phyloP scores from a whole-genome alignment of 2,329 filamentous ascomycete genomes.

The Cercospora sesami region DNA sequence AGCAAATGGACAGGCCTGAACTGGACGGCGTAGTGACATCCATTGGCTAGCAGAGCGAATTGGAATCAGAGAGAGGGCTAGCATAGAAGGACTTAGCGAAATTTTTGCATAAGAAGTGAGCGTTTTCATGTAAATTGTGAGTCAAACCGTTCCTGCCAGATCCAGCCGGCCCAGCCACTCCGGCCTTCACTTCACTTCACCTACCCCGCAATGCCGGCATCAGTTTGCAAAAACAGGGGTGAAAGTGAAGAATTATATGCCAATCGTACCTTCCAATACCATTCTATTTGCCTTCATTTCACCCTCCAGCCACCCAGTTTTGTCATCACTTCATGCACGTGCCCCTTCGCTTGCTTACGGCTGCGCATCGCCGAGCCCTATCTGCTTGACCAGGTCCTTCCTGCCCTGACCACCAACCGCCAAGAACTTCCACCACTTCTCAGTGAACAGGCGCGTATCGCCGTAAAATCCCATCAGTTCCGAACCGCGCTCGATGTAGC shows the following conservation, averaged over 20 bases:
- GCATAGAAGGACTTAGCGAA: not conserved
- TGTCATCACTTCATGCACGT: not conserved
- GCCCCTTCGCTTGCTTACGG: not conserved
- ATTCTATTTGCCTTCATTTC: not conserved
- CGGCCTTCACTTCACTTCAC: not conserved
- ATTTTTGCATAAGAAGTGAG: not conserved
- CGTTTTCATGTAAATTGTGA: not conserved
- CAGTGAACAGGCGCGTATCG: constrained; percentile 18
- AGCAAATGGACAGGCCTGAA: not conserved
- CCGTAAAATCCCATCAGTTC: constrained; percentile 15
- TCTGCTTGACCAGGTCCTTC: not conserved
- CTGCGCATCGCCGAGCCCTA: not conserved
- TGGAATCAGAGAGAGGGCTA: not conserved
- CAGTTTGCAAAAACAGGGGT: not conserved
- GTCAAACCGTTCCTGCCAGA: not conserved
- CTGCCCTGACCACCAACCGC: not conserved
- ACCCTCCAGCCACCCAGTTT: not conserved
- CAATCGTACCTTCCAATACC: not conserved
- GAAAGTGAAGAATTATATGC: not conserved
- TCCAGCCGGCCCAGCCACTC: not conserved
- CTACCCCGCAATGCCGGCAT: not conserved
- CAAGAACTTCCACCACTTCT: constrained; percentile 20
- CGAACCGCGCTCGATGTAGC: constrained; percentile 3
- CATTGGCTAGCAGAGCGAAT: not conserved
- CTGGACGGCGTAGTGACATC: not conserved